Conservation (phyloP, 2,329 filamentous ascomycete species). For the Sporothrix inflata region DNA sequence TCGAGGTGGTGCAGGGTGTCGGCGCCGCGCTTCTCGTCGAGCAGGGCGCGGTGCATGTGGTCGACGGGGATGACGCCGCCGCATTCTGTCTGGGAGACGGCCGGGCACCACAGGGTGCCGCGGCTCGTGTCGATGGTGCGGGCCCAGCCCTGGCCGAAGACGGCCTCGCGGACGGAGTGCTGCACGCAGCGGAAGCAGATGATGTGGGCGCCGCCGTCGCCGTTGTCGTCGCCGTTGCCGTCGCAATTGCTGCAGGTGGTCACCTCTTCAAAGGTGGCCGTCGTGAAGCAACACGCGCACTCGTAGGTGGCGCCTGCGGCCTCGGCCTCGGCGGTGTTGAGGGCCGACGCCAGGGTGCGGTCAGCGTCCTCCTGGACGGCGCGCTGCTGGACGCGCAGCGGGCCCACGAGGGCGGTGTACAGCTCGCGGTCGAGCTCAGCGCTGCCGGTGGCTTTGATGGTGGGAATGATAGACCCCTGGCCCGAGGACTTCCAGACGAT, state of each 20-base stretch:
- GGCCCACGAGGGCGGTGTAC: constrained; percentile 59
- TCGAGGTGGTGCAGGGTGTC: constrained; percentile 78
- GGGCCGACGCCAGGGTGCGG: constrained; percentile 53
- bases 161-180: constrained; percentile 78
- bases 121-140: constrained; percentile 73
- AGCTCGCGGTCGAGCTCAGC: constrained; percentile 66
- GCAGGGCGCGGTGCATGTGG: constrained; percentile 73
- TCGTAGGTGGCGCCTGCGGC: constrained; percentile 62
- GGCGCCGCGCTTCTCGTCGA: constrained; percentile 67
- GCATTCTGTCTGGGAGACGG: constrained; percentile 71
- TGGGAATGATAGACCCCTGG: constrained; percentile 60
- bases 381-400: constrained; percentile 52
- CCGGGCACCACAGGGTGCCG: constrained; percentile 81
- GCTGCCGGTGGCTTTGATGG: constrained; percentile 67
- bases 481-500: constrained; percentile 63
- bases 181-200: constrained; percentile 83
- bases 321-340: constrained; percentile 65
- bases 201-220: constrained; percentile 59
- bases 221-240: background rate
- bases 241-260: constrained; percentile 66
- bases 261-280: constrained; percentile 72
- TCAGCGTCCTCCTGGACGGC: constrained; percentile 55
- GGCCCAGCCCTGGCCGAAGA: constrained; percentile 92
- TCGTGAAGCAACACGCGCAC: constrained; percentile 77
- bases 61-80: constrained; percentile 70